Conservation (phyloP, 2,329 filamentous ascomycete species). For the Xylariaceae sp. region DNA sequence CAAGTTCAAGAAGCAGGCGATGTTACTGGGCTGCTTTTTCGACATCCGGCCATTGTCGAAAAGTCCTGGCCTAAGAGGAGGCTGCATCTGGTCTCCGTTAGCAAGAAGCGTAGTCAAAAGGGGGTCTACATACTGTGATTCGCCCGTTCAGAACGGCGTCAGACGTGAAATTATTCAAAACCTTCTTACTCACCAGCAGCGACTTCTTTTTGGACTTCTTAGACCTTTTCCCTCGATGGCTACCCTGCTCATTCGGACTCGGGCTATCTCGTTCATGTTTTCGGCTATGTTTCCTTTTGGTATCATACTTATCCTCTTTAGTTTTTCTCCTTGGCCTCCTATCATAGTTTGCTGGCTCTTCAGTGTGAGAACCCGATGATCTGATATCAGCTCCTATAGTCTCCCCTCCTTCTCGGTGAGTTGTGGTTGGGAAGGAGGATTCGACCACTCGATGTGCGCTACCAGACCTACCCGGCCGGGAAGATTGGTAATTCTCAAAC, state of each 20-base stretch:
- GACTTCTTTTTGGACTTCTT: slow-evolving; percentile 20
- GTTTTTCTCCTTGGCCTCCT: slow-evolving; percentile 53
- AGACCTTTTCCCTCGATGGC: too few relatives aligned
- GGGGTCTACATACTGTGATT: slow-evolving; percentile 42
- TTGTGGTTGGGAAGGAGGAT: too few relatives aligned
- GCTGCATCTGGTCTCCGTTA: slow-evolving; percentile 21
- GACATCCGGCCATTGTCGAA: slow-evolving; percentile 40
- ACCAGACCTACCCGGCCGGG: too few relatives aligned
- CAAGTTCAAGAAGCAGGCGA: too few relatives aligned
- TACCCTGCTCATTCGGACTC: slow-evolving; percentile 14
- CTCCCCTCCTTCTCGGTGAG: too few relatives aligned
- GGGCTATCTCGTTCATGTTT: slow-evolving; percentile 11
- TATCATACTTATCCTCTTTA: slow-evolving; percentile 51
- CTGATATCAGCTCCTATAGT: background rate
- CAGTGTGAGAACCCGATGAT: background rate
- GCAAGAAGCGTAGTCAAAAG: background rate
- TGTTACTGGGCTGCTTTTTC: slow-evolving; percentile 33
- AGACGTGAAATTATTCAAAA: slow-evolving; percentile 54
- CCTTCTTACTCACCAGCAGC: slow-evolving; percentile 36
- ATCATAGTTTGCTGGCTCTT: slow-evolving; percentile 33
- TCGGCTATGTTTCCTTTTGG: slow-evolving; percentile 26
- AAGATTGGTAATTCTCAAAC: slow-evolving; percentile 8
- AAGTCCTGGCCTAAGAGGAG: slow-evolving; percentile 34
- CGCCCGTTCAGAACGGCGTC: slow-evolving; percentile 46
- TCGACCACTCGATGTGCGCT: too few relatives aligned